A percentile compares a stretch with the other conserved stretches of the same genome.
These are phyloP conservation scores for Gossypium bickii DNA, from an alignment of 345 rosid genomes.

Conservation along the genomic window DNA sequence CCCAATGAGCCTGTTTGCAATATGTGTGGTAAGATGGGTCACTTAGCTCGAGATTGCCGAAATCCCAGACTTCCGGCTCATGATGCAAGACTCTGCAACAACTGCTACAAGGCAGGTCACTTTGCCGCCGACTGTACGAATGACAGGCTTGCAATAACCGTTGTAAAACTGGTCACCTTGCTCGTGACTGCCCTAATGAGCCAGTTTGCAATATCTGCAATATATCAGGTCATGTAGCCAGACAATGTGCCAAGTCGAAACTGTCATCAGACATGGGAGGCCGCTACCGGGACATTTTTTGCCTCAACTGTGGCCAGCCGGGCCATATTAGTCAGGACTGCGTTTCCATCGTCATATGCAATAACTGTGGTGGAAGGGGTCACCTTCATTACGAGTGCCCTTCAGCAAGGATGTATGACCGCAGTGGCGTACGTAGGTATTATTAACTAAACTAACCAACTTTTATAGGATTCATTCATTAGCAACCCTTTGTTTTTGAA, in stretches of 20 bases:
- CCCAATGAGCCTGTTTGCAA: slow-evolving; percentile 19
- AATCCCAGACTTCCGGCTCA: not conserved
- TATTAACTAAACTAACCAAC: not conserved
- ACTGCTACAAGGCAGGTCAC: slow-evolving; percentile 20
- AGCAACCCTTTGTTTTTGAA: not conserved
- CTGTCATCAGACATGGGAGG: not conserved
- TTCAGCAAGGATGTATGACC: slow-evolving; percentile 12
- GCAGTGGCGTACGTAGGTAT: slow-evolving; percentile 10
- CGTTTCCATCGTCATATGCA: slow-evolving; percentile 15
- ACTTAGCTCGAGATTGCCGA: slow-evolving; percentile 16
- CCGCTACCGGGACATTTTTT: not conserved
- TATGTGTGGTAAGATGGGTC: slow-evolving; percentile 16
- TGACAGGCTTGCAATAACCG: slow-evolving; percentile 17
- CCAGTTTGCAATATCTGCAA: slow-evolving; percentile 18
- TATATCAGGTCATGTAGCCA: slow-evolving; percentile 17
- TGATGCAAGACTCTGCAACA: slow-evolving; percentile 20
- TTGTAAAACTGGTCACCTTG: slow-evolving; percentile 9
- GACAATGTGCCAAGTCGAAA: slow-evolving; percentile 13
- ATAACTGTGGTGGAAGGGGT: slow-evolving; percentile 19
- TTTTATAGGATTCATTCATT: not conserved
- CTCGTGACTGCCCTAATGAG: slow-evolving; percentile 11
- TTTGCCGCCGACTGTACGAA: slow-evolving; percentile 5
- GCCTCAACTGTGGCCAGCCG: slow-evolving; percentile 12
- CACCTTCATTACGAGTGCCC: slow-evolving; percentile 15
- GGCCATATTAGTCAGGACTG: slow-evolving; percentile 16